Evolutionary conservation across 257 asterid species (phyloP), one percentile per base, ranked within the genome.

Genomic region (Forsythia suspensa): DNA sequence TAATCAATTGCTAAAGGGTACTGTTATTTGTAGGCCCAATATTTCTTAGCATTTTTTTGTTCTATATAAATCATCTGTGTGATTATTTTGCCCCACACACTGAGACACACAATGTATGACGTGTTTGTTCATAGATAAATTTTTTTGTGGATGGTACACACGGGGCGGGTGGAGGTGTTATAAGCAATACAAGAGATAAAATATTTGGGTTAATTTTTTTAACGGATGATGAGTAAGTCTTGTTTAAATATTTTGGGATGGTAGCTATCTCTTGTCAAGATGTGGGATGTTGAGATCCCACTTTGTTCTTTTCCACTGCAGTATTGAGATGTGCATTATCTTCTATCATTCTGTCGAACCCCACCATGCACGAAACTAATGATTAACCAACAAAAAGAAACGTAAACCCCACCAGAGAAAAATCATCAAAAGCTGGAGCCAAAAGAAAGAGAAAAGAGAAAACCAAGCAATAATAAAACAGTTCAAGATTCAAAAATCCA

Each of bases 331-430:
- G 76, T 66, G 83, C 59, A 72, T 61, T 43, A 65, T 52, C 8
- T 68, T 34, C 55, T 55, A 48, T 29, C 76, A 39, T 68, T 20
- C 6, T 66, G 24, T 29, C 16, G 20, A 72, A 65, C 72, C 81
- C 78, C 41, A 72, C 41, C 44, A 66, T 38, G 39, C 71, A 51
- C 29, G 37, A 70, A 18, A 74, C n/a, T 44, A 77, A 66, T 70
- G 40, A 75, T 40, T 34, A 61, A 39, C 40, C 10, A 70, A n/a
- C 46, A 48, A 20, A 20, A 39, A 37, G 77, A 76, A 79, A 63
- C 73, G 59, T 38, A 76, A 59, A 70, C 81, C 83, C 80, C 83
- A 76, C 85, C 77, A 87, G 74, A 74, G 71, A 76, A 85, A 83
- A 40, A 46, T 59, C 82, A 77, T 40, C 77, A 83, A 82, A 82